A percentile compares a stretch with the other conserved stretches of the same genome.
Conservation (phyloP, 1,284 basidiomycete species). For the Xerocomus minutiporus region DNA sequence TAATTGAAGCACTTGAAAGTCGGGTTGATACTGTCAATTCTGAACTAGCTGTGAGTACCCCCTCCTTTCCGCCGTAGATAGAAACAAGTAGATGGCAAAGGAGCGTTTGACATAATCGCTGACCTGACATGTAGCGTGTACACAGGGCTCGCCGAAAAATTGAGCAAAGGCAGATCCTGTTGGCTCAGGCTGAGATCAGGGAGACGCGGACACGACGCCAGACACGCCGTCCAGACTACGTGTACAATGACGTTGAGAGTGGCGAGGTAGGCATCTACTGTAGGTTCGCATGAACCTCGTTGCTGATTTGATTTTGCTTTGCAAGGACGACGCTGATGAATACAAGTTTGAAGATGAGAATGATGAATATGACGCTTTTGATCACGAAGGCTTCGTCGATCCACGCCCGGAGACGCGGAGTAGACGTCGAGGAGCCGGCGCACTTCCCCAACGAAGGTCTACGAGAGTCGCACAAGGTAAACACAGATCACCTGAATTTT, state of each 20-base stretch:
- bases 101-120: constrained; percentile 24
- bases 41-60: constrained; percentile 60
- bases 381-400: constrained; percentile 44
- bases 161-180: constrained; percentile 58
- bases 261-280: constrained; percentile 49
- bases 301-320: constrained; percentile 17
- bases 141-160: constrained; percentile 62
- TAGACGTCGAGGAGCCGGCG: constrained; percentile 32
- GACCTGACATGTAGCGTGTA: constrained; percentile 50
- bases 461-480: constrained; percentile 51
- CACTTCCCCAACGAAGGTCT: constrained; percentile 55
- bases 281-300: constrained; percentile 9
- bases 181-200: constrained; percentile 70
- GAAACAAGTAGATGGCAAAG: constrained; percentile 11
- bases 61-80: constrained; percentile 11
- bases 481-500: constrained; percentile 49
- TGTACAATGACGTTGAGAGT: constrained; percentile 61
- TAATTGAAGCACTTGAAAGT: constrained; percentile 56
- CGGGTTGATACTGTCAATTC: constrained; percentile 62
- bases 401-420: constrained; percentile 37
- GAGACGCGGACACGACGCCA: constrained; percentile 70
- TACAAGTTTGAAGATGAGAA: constrained; percentile 63
- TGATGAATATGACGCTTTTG: constrained; percentile 57
- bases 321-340: constrained; percentile 55
- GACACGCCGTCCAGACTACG: constrained; percentile 70